These are phyloP conservation scores for Talaromyces sp. DNA, from an alignment of 2,329 filamentous ascomycete genomes.

Conservation along the genomic window DNA sequence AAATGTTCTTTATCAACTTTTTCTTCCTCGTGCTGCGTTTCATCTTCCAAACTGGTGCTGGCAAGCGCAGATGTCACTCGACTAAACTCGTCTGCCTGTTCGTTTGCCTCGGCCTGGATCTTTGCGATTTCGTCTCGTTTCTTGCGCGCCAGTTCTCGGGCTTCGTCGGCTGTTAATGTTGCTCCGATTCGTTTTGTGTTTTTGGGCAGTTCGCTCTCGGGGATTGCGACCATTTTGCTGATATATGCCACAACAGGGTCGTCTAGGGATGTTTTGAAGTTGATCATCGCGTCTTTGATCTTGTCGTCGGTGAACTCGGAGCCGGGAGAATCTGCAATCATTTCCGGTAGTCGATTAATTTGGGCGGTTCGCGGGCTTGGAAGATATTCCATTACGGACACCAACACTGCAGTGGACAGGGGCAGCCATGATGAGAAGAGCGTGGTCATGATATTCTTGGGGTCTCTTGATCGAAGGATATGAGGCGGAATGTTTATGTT, in stretches of 20 bases:
- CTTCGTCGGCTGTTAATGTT: conserved; percentile 79
- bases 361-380: conserved; percentile 81
- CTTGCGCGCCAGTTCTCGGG: conserved; percentile 76
- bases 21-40: conserved; percentile 48
- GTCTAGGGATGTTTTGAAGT: conserved; percentile 65
- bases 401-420: conserved; percentile 82
- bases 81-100: conserved; percentile 46
- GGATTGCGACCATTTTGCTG: conserved; percentile 96
- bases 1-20: conserved; percentile 75
- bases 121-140: conserved; percentile 85
- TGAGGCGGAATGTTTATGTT: conserved; percentile 80
- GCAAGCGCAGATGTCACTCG: conserved; percentile 58
- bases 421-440: conserved; percentile 89
- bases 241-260: conserved; percentile 89
- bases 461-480: conserved; percentile 75
- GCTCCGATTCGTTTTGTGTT: conserved; percentile 68
- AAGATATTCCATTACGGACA: conserved; percentile 89
- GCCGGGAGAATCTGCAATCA: conserved; percentile 77
- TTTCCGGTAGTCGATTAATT: conserved; percentile 68
- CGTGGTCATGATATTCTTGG: conserved; percentile 74
- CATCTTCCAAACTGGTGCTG: conserved; percentile 54
- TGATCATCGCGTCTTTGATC: conserved; percentile 74
- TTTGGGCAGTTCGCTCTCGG: conserved; percentile 82
- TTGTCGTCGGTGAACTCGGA: conserved; percentile 62
- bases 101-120: conserved; percentile 59